Conservation (phyloP, 2,329 filamentous ascomycete species). For the Colletotrichum neosansevieriae region DNA sequence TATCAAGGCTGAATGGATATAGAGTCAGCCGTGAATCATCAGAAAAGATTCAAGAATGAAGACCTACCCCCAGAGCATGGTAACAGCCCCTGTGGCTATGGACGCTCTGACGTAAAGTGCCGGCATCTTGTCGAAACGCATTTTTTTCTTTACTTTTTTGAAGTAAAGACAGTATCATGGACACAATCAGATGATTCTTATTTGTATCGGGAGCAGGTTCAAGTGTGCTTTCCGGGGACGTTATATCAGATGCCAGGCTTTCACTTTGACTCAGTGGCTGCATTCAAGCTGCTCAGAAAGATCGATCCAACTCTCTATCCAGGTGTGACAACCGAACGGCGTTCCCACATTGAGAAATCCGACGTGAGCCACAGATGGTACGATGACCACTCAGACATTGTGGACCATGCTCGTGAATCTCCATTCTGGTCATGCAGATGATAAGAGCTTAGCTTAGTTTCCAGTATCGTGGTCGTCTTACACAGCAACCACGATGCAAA, state of each 20-base stretch:
- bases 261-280: background rate
- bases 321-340: background rate
- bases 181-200: background rate
- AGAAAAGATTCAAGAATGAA: background rate
- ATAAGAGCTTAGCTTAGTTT: conserved; percentile 3
- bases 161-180: too few species aligned
- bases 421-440: background rate
- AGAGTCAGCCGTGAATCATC: background rate
- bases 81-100: conserved; percentile 4
- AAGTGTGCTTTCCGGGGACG: too few species aligned
- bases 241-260: too few species aligned
- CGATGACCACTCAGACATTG: background rate
- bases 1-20: conserved; percentile 43
- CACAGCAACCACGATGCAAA: background rate
- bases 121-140: conserved; percentile 10
- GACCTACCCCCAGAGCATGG: conserved; percentile 18
- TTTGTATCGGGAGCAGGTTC: too few species aligned
- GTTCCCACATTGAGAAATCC: background rate
- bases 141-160: background rate
- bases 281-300: background rate
- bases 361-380: background rate
- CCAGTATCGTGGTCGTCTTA: conserved; percentile 1
- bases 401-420: background rate
- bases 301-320: background rate
- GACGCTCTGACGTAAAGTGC: conserved; percentile 20